These are phyloP conservation scores for Stagonosporopsis rhizophila DNA, from an alignment of 2,329 filamentous ascomycete genomes.

Conservation along the genomic window DNA sequence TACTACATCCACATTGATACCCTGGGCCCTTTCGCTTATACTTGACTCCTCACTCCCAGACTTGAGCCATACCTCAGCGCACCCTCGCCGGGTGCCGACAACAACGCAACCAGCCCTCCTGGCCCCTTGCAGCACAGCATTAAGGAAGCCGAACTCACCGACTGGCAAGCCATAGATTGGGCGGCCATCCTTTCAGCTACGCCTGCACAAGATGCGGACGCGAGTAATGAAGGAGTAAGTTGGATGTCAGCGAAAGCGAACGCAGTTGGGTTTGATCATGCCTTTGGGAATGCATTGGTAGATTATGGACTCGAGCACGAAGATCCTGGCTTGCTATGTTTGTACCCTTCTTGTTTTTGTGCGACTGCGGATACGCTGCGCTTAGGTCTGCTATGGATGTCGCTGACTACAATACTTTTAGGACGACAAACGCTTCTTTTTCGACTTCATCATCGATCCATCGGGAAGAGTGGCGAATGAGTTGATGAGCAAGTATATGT, in stretches of 20 bases:
- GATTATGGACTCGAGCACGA: not conserved
- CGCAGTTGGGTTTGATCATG: constrained; percentile 3
- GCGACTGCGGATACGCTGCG: not conserved
- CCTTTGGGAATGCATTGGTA: constrained; percentile 6
- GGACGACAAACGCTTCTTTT: not conserved
- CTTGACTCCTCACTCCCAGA: constrained; percentile 36
- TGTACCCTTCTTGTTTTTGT: constrained; percentile 17
- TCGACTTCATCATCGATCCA: not conserved
- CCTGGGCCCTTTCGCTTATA: constrained; percentile 43
- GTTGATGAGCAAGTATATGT: constrained; percentile 14
- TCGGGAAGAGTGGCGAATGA: constrained; percentile 7
- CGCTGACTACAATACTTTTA: not conserved
- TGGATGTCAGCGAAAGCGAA: constrained; percentile 7
- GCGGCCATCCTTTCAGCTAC: constrained; percentile 15
- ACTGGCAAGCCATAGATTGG: constrained; percentile 46
- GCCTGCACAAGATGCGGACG: not conserved
- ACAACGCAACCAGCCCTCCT: constrained; percentile 28
- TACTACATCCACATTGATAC: constrained; percentile 32
- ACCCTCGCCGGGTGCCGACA: constrained; percentile 22
- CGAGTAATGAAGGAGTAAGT: constrained; percentile 11
- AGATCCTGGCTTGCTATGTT: constrained; percentile 8
- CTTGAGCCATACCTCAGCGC: constrained; percentile 36
- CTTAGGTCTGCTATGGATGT: not conserved
- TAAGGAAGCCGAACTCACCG: constrained; percentile 35
- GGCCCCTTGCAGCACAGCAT: constrained; percentile 43